Conservation (phyloP, 225 moss, liverwort and hornwort genomes). For the Pseudisothecium myosuroides region DNA sequence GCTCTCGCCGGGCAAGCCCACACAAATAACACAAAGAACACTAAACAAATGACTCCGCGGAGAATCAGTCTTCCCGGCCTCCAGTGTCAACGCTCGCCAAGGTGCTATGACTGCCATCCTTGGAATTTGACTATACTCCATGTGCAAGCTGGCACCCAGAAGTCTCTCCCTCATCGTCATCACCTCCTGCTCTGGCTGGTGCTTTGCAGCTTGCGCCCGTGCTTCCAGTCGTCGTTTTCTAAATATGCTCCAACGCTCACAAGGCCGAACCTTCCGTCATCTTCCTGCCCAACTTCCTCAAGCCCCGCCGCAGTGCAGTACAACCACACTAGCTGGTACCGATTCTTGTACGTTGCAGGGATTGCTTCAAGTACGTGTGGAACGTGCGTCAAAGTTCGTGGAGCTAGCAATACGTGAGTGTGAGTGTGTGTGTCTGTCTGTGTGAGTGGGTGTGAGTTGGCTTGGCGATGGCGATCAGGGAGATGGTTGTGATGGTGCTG, state of each 20-base stretch:
- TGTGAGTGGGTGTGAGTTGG: neutral
- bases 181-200: neutral
- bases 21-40: neutral
- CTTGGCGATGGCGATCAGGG: neutral
- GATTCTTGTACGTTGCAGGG: neutral
- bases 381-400: neutral
- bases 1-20: neutral
- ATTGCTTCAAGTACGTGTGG: neutral
- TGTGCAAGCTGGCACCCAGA: neutral
- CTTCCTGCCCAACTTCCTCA: neutral
- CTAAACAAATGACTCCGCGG: neutral
- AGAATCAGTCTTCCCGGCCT: neutral
- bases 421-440: too few species aligned
- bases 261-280: neutral
- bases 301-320: neutral
- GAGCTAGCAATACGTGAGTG: neutral
- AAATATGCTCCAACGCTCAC: neutral
- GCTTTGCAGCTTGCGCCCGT: neutral
- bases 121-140: neutral
- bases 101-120: neutral
- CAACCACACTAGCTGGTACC: neutral
- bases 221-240: neutral
- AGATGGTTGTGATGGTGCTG: neutral
- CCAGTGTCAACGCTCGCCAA: neutral
- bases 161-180: neutral